These are phyloP conservation scores for Bruguiera parviflora DNA, from an alignment of 345 rosid species.

Conservation along the genomic window DNA sequence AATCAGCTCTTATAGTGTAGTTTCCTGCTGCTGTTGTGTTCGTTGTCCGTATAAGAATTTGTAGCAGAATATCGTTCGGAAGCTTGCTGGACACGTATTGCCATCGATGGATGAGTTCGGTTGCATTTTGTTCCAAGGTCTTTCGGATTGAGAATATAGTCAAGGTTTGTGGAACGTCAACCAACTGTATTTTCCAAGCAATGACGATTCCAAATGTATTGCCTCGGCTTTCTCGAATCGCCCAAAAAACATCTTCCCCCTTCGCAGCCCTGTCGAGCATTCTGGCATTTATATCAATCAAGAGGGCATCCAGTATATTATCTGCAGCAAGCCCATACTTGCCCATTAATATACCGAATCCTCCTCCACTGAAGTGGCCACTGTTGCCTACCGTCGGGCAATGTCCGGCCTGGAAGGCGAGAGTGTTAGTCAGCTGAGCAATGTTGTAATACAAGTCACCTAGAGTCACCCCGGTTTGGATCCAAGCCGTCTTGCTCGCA, in stretches of 20 bases:
- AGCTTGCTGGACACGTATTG: neutral
- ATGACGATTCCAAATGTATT: constrained; percentile 2
- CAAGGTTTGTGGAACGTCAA: constrained; percentile 5
- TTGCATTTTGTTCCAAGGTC: constrained; percentile 11
- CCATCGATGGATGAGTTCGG: constrained; percentile 10
- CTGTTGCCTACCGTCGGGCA: constrained; percentile 6
- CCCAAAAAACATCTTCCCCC: constrained; percentile 5
- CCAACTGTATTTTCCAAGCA: constrained; percentile 14
- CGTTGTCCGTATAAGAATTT: neutral
- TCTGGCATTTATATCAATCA: neutral
- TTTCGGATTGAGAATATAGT: constrained; percentile 2
- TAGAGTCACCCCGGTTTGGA: too few relatives aligned
- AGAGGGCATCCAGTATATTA: neutral
- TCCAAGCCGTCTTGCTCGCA: too few relatives aligned
- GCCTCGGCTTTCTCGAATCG: neutral
- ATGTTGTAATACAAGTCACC: too few relatives aligned
- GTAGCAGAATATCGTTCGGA: neutral
- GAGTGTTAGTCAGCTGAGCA: too few relatives aligned
- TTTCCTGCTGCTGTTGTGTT: neutral
- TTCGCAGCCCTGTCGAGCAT: neutral
- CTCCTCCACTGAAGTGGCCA: constrained; percentile 19
- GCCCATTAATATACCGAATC: neutral
- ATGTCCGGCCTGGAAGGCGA: too few relatives aligned
- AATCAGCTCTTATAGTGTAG: neutral
- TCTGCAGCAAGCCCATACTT: constrained; percentile 20